phyloP scores from a whole-genome alignment of 139 green algal genomes.

The Chlorella sorokiniana region DNA sequence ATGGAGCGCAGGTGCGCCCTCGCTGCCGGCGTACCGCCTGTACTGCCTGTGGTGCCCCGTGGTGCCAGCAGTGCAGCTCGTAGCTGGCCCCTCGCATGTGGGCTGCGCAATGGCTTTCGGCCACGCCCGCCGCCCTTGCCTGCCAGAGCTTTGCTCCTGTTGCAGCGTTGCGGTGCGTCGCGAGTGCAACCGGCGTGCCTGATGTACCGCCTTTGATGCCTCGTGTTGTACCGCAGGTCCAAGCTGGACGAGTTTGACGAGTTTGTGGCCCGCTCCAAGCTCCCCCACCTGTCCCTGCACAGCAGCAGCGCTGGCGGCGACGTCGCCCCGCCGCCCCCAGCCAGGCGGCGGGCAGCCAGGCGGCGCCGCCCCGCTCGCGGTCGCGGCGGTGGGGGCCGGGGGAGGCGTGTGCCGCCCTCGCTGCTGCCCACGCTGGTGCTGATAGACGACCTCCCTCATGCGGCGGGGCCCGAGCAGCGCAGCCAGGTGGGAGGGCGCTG shows the following conservation, averaged over 20 bases:
- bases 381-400: neutral
- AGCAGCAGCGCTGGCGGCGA: neutral
- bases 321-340: neutral
- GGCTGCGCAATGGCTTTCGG: too few relatives aligned
- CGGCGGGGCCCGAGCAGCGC: slow-evolving; percentile 46
- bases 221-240: slow-evolving; percentile 49
- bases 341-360: slow-evolving; percentile 1
- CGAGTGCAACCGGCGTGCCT: neutral
- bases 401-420: neutral
- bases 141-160: neutral
- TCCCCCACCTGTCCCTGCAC: slow-evolving; percentile 52
- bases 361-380: too few relatives aligned
- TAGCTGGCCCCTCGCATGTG: too few relatives aligned
- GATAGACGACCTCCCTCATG: slow-evolving; percentile 77
- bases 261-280: slow-evolving; percentile 71
- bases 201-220: slow-evolving; percentile 14
- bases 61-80: too few relatives aligned
- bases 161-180: neutral
- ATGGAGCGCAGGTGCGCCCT: neutral
- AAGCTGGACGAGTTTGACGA: slow-evolving; percentile 83
- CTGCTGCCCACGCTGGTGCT: slow-evolving; percentile 63
- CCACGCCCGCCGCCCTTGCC: too few relatives aligned
- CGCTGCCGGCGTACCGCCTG: neutral
- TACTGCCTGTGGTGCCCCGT: neutral
- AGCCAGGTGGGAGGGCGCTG: too few relatives aligned